Evolutionary conservation across 2,329 filamentous ascomycete genomes (phyloP).

Genomic region (Claviceps sp.): DNA sequence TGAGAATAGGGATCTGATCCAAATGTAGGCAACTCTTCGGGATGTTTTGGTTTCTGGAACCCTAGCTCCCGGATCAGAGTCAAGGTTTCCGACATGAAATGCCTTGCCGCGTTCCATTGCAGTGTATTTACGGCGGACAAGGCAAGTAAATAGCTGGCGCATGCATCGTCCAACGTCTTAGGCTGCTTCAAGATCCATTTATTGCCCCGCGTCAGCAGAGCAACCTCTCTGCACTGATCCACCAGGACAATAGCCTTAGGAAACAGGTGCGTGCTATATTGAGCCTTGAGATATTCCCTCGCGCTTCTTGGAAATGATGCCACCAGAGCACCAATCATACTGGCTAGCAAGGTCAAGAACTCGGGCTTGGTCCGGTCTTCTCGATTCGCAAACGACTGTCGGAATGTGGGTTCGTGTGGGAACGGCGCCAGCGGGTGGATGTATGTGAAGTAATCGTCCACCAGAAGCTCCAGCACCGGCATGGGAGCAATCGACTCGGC

Average conservation of each 20-base stretch:
- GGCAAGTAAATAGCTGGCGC: conserved; percentile 64
- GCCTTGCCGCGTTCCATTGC: conserved; percentile 50
- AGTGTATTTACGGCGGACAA: conserved; percentile 54
- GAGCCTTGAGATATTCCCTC: conserved; percentile 51
- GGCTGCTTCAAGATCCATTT: conserved; percentile 33
- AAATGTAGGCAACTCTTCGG: conserved; percentile 25
- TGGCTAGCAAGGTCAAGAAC: conserved; percentile 58
- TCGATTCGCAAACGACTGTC: conserved; percentile 51
- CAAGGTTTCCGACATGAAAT: conserved; percentile 62
- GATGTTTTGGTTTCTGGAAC: conserved; percentile 42
- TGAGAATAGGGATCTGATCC: conserved; percentile 25
- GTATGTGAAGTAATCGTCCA: conserved; percentile 76
- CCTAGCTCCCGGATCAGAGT: conserved; percentile 55
- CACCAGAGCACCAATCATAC: conserved; percentile 62
- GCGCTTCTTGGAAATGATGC: conserved; percentile 64
- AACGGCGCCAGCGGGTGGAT: conserved; percentile 67
- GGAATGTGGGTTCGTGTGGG: conserved; percentile 66
- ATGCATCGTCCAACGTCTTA: conserved; percentile 41
- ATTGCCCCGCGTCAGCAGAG: conserved; percentile 51
- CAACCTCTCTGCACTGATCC: conserved; percentile 56
- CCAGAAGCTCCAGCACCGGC: conserved; percentile 51
- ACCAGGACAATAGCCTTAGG: conserved; percentile 57
- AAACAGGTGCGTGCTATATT: conserved; percentile 51
- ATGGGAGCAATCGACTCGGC: conserved; percentile 61
- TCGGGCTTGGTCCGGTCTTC: conserved; percentile 52